Base-by-base conservation (phyloP, 192 early-diverging fungal genomes). In the Linnemannia hyalina region DNA sequence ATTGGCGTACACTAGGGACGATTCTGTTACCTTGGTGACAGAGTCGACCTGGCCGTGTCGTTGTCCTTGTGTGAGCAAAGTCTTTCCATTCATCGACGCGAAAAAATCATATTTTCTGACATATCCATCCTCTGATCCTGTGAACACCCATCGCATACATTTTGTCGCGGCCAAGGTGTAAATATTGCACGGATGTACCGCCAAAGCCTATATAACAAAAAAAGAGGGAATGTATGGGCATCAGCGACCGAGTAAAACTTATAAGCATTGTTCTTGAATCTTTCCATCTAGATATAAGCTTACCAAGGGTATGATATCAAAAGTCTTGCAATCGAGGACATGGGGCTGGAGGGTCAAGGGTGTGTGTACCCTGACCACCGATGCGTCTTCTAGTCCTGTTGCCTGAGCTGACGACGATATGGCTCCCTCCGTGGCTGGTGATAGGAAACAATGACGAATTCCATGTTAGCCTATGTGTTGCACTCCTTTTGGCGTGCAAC, bases 21-120 rank as follows among this genome's bases (percentile, higher is more conserved):
- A 65, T 36, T 0, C 18, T 36, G n/a, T 70, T 87, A 92, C 92
- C 88, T 96, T 95, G 42, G 93, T 92, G 38, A 99, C 93, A 49
- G 95, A 95, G 68, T 99, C 99, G 3, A 96, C 95, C 38, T 95
- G 92, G 8, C 95, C 90, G 78, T 98, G 97, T 74, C 94, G 88
- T 77, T 99, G 99, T 11, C 90, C 93, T 76, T 94, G 95, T 3
- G 99, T 98, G 68, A 99, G 88, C 63, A 90, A 75, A 29, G 92
- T 91, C 70, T 95, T 95, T 10, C 97, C 98, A 81, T 94, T 95
- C 79, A 97, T 91, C 0, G 99, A 94, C 22, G 93, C 93, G 76
- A 94, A 93, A 80, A 98, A 97, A 80, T 99, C 98, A 90, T 94
- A 99, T 82, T 97, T 98, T 40, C 97, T 91, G 68, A 99, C 94